These are phyloP conservation scores for Heterococcus sp. DNA, from an alignment of 108 stramenopile genomes.

Conservation along the genomic window DNA sequence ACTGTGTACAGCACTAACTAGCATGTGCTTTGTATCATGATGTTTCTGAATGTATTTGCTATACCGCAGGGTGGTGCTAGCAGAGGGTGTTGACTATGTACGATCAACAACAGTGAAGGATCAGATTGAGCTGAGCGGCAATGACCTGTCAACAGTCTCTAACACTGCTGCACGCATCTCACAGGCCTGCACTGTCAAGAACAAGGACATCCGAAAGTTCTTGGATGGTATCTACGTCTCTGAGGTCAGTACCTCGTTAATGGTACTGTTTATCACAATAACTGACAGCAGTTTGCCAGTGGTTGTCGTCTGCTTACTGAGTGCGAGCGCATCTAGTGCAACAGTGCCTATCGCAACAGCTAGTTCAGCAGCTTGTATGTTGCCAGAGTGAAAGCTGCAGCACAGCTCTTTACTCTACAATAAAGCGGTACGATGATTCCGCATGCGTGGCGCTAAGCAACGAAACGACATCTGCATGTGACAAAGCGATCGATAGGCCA, in stretches of 20 bases:
- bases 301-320: too few relatives aligned
- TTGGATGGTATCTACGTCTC: constrained; percentile 99
- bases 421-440: neutral
- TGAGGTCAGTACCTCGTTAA: constrained; percentile 63
- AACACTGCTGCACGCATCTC: constrained; percentile 91
- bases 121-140: constrained; percentile 92
- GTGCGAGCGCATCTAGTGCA: too few relatives aligned
- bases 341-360: too few relatives aligned
- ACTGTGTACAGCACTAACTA: too few relatives aligned
- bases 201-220: constrained; percentile 99
- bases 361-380: too few relatives aligned
- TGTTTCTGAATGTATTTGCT: too few relatives aligned
- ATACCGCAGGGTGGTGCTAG: constrained; percentile 63
- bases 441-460: too few relatives aligned
- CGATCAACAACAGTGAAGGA: constrained; percentile 94
- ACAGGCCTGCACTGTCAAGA: constrained; percentile 87
- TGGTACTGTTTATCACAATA: neutral
- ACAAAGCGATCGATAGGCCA: too few relatives aligned
- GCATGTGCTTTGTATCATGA: too few relatives aligned
- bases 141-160: constrained; percentile 92
- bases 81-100: constrained; percentile 83
- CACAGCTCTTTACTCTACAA: neutral
- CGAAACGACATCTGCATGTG: too few relatives aligned
- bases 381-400: neutral
- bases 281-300: too few relatives aligned